Evolutionary conservation across 768 basidiomycete species (phyloP), one percentile per base, ranked within the genome.

Genomic region (Lactarius quietus): DNA sequence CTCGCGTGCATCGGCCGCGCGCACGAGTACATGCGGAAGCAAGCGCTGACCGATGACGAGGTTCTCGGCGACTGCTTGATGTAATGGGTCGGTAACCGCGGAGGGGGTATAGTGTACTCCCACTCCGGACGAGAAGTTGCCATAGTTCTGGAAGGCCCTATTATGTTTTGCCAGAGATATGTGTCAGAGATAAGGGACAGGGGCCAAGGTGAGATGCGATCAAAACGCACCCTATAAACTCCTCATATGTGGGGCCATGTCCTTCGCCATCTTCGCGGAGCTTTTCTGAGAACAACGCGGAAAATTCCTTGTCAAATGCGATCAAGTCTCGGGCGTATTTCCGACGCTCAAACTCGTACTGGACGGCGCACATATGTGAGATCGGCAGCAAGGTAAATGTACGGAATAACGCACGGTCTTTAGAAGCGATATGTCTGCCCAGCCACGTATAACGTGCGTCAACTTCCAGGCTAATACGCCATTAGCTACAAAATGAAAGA

Each of bases 311-410:
- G 72, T 85, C 84, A 60, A 83, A 84, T 58, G 76, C 71, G 66
- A 85, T 83, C 41, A 86, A 76, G 55, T 84, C 83, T 68, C 82
- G 79, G 0, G 84, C 84, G 67, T 77, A 84, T 69, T 80, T 79
- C 51, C 80, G 78, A 10, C 85, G 79, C 71, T 86, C 84, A 26
- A 75, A 76, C 62, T 84, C 83, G 70, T 83, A 84, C 82, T 83
- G 41, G 1, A 26, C 10, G 48, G 26, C 9, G 48, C 23, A 20
- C 6, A 26, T 12, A n/a, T 20, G 7, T 54, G 7, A 55, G 33
- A 18, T 51, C 23, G 29, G 28, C 45, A 6, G 31, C 43, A 52
- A 17, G 6, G 35, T 9, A n/a, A 20, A 52, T 26, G 10, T 5
- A 26, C 14, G 15, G 48, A 51, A 26, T 31, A 18, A 70, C 80